phyloP scores from a whole-genome alignment of 108 stramenopile species.

The Skeletonema menzelii region DNA sequence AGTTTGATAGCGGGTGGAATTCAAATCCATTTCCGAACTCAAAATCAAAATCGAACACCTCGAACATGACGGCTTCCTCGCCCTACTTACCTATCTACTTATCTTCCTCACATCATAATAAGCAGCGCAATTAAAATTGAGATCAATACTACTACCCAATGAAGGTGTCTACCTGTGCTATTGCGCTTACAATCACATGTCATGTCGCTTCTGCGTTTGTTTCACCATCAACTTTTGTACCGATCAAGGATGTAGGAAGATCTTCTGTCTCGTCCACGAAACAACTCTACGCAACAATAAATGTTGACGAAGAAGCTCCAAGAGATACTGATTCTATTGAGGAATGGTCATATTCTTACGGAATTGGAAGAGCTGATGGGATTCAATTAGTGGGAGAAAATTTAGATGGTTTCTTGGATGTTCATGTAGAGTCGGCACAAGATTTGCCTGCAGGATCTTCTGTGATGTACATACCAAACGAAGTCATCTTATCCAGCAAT shows the following conservation, averaged over 20 bases:
- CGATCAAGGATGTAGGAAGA: neutral
- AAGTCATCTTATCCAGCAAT: constrained; percentile 48
- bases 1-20: neutral
- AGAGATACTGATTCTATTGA: constrained; percentile 45
- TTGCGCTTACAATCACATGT: neutral
- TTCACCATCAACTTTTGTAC: neutral
- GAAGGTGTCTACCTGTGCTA: neutral
- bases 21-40: neutral
- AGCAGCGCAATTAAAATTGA: neutral
- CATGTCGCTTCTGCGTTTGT: neutral
- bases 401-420: constrained; percentile 18
- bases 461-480: constrained; percentile 43
- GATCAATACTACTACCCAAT: neutral
- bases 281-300: constrained; percentile 14
- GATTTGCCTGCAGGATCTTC: constrained; percentile 47
- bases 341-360: constrained; percentile 47
- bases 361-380: constrained; percentile 48
- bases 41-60: neutral
- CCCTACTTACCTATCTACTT: no score
- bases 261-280: neutral
- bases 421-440: constrained; percentile 35
- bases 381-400: constrained; percentile 31
- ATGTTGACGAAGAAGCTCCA: constrained; percentile 28
- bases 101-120: no score
- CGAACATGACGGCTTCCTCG: no score